These are phyloP conservation scores for Mycosphaerelloides madeirae DNA, from an alignment of 2,329 filamentous ascomycete genomes.

Conservation along the genomic window DNA sequence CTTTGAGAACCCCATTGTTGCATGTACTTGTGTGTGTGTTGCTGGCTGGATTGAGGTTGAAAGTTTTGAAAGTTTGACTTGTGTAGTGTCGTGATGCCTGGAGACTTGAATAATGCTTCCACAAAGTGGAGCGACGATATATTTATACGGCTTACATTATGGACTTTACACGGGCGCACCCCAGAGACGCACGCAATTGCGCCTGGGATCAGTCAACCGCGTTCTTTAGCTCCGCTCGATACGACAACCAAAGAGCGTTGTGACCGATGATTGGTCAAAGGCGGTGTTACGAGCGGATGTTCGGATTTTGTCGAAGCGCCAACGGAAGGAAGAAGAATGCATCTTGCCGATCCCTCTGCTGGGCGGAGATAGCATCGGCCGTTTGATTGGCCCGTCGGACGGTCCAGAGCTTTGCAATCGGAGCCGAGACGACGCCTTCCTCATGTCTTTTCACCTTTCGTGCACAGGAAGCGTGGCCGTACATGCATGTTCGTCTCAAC, in stretches of 20 bases:
- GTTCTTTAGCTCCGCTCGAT: background rate
- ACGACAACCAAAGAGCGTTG: background rate
- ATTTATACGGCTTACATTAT: slow-evolving; percentile 2
- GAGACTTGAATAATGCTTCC: background rate
- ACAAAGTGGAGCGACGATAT: background rate
- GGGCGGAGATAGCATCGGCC: slow-evolving; percentile 1
- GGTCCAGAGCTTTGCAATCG: too few species aligned
- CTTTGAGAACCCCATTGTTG: slow-evolving; percentile 22
- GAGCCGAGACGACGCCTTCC: too few species aligned
- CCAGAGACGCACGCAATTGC: background rate
- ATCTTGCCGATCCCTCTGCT: background rate
- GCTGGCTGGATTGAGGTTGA: background rate
- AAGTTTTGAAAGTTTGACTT: too few species aligned
- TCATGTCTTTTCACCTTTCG: too few species aligned
- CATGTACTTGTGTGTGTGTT: too few species aligned
- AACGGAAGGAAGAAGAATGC: background rate
- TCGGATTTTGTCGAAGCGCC: background rate
- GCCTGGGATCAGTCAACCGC: background rate
- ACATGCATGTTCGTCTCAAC: too few species aligned
- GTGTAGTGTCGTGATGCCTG: too few species aligned
- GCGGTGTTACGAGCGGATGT: background rate
- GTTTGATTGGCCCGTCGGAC: too few species aligned
- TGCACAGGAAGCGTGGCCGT: too few species aligned
- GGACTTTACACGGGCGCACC: slow-evolving; percentile 1
- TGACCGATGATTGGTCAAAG: background rate